These are phyloP conservation scores for Marchantia polymorpha DNA, from an alignment of 225 moss, liverwort and hornwort species.

Conservation along the genomic window DNA sequence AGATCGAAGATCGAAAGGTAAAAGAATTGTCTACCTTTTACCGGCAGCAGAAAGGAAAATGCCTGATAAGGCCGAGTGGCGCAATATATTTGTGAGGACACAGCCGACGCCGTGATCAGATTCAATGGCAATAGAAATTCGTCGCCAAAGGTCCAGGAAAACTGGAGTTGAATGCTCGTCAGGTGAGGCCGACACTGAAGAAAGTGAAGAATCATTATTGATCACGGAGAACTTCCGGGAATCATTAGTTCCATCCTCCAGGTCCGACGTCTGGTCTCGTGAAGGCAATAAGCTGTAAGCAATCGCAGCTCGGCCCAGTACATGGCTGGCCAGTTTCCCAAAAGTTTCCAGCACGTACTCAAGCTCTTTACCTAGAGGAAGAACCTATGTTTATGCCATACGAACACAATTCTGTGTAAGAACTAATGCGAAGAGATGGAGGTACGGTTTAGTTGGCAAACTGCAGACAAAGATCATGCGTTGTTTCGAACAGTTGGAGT, in stretches of 20 bases:
- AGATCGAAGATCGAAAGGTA: not conserved
- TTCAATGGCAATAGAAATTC: conserved; percentile 46
- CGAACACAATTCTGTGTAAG: not conserved
- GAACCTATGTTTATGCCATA: conserved; percentile 38
- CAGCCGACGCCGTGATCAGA: conserved; percentile 38
- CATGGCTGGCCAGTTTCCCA: conserved; percentile 71
- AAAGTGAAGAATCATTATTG: conserved; percentile 33
- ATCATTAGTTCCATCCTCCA: conserved; percentile 20
- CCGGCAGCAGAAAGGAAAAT: conserved; percentile 58
- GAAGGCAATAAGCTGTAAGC: conserved; percentile 53
- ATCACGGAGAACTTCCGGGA: conserved; percentile 26
- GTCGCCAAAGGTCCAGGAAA: conserved; percentile 69
- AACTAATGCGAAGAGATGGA: not conserved
- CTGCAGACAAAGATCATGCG: not conserved
- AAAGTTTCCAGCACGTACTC: conserved; percentile 68
- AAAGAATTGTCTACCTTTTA: conserved; percentile 46
- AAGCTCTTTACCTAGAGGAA: conserved; percentile 57
- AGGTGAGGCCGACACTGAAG: conserved; percentile 27
- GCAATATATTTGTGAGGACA: conserved; percentile 47
- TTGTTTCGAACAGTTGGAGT: not conserved
- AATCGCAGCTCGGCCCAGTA: conserved; percentile 74
- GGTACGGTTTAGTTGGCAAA: not conserved
- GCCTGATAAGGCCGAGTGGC: conserved; percentile 51
- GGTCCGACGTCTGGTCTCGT: not conserved
- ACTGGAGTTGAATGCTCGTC: conserved; percentile 46